phyloP scores from a whole-genome alignment of 371 early-diverging fungal species.

The Mortierella sp. region DNA sequence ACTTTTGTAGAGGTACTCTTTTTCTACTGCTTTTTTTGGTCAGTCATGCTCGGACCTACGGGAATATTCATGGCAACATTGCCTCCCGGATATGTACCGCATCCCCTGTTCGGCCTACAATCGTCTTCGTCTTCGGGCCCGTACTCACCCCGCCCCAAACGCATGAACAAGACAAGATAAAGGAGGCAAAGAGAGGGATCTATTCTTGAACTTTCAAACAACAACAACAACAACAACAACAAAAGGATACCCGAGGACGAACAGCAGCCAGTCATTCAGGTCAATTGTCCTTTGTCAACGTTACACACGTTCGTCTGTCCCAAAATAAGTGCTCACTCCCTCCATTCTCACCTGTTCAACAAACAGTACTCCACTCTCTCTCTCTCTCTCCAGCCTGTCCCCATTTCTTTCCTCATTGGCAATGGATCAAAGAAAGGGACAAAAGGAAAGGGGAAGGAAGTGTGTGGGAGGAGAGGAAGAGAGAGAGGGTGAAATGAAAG shows the following conservation, averaged over 20 bases:
- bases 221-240: too few relatives aligned
- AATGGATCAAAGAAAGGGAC: not conserved
- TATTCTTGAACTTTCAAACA: not conserved
- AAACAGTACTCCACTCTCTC: not conserved
- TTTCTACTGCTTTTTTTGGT: too few relatives aligned
- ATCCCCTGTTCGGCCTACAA: not conserved
- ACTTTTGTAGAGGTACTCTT: too few relatives aligned
- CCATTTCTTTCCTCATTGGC: not conserved
- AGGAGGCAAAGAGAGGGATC: not conserved
- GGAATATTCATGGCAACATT: slow-evolving; percentile 8
- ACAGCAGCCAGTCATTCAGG: too few relatives aligned
- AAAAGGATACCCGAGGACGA: too few relatives aligned
- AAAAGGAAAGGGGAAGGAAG: not conserved
- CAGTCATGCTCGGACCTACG: slow-evolving; percentile 12
- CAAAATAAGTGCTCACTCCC: slow-evolving; percentile 4
- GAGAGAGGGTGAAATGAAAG: not conserved
- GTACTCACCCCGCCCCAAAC: too few relatives aligned
- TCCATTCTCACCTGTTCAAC: not conserved
- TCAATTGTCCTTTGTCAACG: slow-evolving; percentile 1
- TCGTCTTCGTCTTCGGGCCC: not conserved
- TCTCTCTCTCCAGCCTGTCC: too few relatives aligned
- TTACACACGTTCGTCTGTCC: not conserved
- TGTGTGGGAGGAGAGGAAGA: not conserved
- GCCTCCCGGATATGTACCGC: slow-evolving; percentile 9
- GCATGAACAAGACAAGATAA: not conserved